Percentiles rank a stretch among this genome's conserved stretches.
Conservation (phyloP, 192 early-diverging fungal genomes). For the Ambispora gerdemannii region DNA sequence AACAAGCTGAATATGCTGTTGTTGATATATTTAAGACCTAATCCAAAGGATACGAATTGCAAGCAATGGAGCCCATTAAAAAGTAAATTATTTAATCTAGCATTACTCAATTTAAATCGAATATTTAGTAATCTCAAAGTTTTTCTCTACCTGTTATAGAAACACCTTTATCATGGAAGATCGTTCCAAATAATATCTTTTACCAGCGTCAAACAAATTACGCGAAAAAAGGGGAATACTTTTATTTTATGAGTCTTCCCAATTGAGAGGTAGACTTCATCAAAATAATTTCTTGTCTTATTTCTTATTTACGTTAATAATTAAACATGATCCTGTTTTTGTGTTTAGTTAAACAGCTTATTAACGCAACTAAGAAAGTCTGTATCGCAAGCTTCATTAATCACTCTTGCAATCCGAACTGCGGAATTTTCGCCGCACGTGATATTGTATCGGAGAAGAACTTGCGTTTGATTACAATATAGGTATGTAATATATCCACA, state of each 20-base stretch:
- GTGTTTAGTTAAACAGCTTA: slow-evolving; percentile 53
- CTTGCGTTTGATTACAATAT: slow-evolving; percentile 99
- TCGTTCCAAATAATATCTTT: slow-evolving; percentile 78
- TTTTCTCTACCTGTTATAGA: slow-evolving; percentile 38
- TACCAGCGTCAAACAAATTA: slow-evolving; percentile 81
- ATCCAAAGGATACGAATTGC: slow-evolving; percentile 92
- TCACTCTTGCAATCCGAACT: slow-evolving; percentile 96
- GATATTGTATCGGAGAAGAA: slow-evolving; percentile 80
- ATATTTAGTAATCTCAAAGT: background rate
- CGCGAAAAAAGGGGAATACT: slow-evolving; percentile 79
- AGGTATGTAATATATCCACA: slow-evolving; percentile 53
- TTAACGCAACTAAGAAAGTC: slow-evolving; percentile 92
- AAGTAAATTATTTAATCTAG: slow-evolving; percentile 46
- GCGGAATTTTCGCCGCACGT: slow-evolving; percentile 91
- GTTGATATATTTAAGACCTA: slow-evolving; percentile 87
- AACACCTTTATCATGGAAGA: slow-evolving; percentile 94
- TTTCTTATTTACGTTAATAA: background rate
- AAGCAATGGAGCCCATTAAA: slow-evolving; percentile 60
- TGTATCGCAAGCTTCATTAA: slow-evolving; percentile 96
- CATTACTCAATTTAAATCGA: too few species aligned
- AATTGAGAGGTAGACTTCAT: slow-evolving; percentile 69
- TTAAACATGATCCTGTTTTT: background rate
- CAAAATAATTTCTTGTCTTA: background rate
- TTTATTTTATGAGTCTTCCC: slow-evolving; percentile 97
- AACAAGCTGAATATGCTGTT: slow-evolving; percentile 76